These are phyloP conservation scores for Metarhizium brunneum DNA, from an alignment of 2,329 filamentous ascomycete genomes.

Conservation along the genomic window DNA sequence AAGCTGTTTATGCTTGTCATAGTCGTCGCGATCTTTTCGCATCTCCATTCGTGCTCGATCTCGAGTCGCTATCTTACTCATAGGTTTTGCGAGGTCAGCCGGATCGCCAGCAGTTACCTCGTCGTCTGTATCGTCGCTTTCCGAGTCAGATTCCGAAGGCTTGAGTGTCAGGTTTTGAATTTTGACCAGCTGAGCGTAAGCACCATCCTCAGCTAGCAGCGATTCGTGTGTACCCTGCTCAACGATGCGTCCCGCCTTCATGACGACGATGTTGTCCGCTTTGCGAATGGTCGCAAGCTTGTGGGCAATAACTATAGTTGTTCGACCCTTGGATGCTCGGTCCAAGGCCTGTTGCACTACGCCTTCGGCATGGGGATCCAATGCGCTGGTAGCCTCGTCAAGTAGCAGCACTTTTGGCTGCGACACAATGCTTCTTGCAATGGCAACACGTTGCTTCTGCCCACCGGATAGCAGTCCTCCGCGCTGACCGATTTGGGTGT, in stretches of 20 bases:
- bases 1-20: too few species aligned
- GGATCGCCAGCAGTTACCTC: neutral
- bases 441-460: constrained; percentile 10
- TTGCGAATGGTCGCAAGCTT: constrained; percentile 82
- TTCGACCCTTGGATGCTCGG: constrained; percentile 70
- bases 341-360: constrained; percentile 79
- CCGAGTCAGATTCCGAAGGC: neutral
- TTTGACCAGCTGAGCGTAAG: constrained; percentile 4
- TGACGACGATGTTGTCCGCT: constrained; percentile 51
- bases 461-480: constrained; percentile 47
- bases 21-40: too few species aligned
- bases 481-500: constrained; percentile 51
- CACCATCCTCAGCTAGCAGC: constrained; percentile 30
- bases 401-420: constrained; percentile 87
- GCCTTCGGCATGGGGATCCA: constrained; percentile 88
- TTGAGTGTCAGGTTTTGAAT: neutral
- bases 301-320: constrained; percentile 63
- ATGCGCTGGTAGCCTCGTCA: constrained; percentile 83
- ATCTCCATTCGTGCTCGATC: too few species aligned
- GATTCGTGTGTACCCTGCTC: constrained; percentile 49
- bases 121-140: neutral
- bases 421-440: constrained; percentile 46
- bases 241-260: constrained; percentile 44
- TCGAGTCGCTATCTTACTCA: too few species aligned
- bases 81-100: too few species aligned